These are phyloP conservation scores for Trypanosoma brucei DNA, from an alignment of 208 protist species.

Conservation along the genomic window DNA sequence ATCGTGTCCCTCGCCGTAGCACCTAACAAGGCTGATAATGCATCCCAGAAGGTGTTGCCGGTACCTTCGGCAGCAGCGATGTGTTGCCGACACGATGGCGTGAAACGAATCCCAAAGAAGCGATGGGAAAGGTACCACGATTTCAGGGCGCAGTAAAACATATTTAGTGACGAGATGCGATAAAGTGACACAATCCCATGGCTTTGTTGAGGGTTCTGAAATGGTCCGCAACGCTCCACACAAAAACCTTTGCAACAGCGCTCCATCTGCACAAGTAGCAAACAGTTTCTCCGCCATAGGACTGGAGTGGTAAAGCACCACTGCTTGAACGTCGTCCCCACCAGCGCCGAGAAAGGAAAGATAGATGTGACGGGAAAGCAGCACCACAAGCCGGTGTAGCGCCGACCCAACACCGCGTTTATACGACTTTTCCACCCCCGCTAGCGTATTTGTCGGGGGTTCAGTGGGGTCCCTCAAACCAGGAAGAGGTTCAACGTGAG, in stretches of 20 bases:
- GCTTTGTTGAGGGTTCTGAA: constrained; percentile 47
- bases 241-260: constrained; percentile 60
- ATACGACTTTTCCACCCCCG: constrained; percentile 16
- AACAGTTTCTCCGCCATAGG: constrained; percentile 66
- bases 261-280: constrained; percentile 31
- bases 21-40: constrained; percentile 61
- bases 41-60: constrained; percentile 63
- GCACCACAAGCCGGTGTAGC: constrained; percentile 82
- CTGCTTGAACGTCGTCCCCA: constrained; percentile 49
- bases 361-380: constrained; percentile 82
- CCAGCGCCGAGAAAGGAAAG: constrained; percentile 63
- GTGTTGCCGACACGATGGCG: constrained; percentile 74
- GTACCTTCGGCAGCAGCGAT: constrained; percentile 63
- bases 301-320: constrained; percentile 69
- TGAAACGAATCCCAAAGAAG: constrained; percentile 86
- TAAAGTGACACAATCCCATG: constrained; percentile 74
- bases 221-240: constrained; percentile 57
- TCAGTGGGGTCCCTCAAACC: constrained; percentile 56
- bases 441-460: constrained; percentile 3
- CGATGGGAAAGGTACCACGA: constrained; percentile 35
- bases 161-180: constrained; percentile 51
- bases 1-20: constrained; percentile 12
- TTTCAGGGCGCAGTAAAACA: constrained; percentile 54
- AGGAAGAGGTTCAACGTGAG: constrained; percentile 76
- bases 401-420: constrained; percentile 42